Evolutionary conservation across 495 filamentous ascomycete genomes (phyloP), one percentile per base, ranked within the genome.

Genomic region (Penicillium antarcticum): DNA sequence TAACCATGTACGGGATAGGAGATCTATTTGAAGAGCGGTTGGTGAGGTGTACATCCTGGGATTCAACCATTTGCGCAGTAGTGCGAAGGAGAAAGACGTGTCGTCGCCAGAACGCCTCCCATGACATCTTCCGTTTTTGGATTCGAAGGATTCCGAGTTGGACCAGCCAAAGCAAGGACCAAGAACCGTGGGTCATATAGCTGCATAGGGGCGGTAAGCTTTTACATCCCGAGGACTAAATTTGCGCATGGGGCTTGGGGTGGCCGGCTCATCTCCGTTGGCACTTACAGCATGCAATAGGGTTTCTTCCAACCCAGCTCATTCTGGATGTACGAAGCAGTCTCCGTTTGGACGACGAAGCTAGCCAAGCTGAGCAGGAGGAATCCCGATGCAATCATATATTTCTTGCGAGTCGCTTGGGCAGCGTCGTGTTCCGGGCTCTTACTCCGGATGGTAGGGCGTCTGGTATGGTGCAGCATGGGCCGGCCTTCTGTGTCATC

Each of bases 121-220:
- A 97, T 1, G 89, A 84, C 44, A 87, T 71, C 48, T 80, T 79
- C 50, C 81, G 80, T 63, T 86, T 87, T 52, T 87, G 84, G 17
- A 89, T 35, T 37, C 91, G 82, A 23, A 97, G 77, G 44, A 96
- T 81, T 16, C 89, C 70, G 41, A 97, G 82, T 66, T 95, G 91
- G 11, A 80, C 61, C 0, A 91, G 91, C 87, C 88, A 98, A 11
- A 98, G 81, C 13, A 98, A 57, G 6, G 79, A 69, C 94, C 94
- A 98, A 3, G 91, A 96, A 23, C 91, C 86, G 73, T 98, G 94
- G 1, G 92, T 98, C 40, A 98, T 72, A 67, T 95, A 92, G 26
- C 87, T 91, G 53, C 47, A 16, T 31, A 10, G 41, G 48, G 39
- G 36, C 44, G 42, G 48, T 58, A 53, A 57, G 54, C 54, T 32